phyloP scores from a whole-genome alignment of 495 filamentous ascomycete species.

The Alectoria sarmentosa region DNA sequence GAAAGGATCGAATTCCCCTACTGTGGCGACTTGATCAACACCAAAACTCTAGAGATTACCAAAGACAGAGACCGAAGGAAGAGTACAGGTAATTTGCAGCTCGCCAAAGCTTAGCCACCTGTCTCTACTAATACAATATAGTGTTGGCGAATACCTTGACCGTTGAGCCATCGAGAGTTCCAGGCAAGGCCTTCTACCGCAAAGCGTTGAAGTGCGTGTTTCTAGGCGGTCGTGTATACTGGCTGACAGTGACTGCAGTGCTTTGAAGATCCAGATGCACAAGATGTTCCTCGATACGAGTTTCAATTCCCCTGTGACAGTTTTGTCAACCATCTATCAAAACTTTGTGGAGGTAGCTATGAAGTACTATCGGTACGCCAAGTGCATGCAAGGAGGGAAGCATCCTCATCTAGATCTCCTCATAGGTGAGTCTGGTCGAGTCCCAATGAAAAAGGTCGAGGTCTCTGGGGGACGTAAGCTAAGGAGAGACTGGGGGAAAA shows the following conservation, averaged over 20 bases:
- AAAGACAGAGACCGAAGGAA: slow-evolving; percentile 49
- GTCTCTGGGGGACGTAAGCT: neutral
- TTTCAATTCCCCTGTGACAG: slow-evolving; percentile 63
- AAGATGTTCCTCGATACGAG: slow-evolving; percentile 82
- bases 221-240: slow-evolving; percentile 8
- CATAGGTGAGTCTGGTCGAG: slow-evolving; percentile 44
- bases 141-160: slow-evolving; percentile 57
- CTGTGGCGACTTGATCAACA: slow-evolving; percentile 75
- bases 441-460: neutral
- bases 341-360: slow-evolving; percentile 70
- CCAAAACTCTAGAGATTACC: slow-evolving; percentile 63
- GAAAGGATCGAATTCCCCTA: slow-evolving; percentile 65
- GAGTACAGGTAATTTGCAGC: slow-evolving; percentile 34
- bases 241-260: slow-evolving; percentile 32
- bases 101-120: neutral
- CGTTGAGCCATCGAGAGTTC: slow-evolving; percentile 60
- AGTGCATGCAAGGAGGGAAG: slow-evolving; percentile 48
- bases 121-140: slow-evolving; percentile 24
- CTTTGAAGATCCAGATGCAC: slow-evolving; percentile 81
- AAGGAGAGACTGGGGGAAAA: neutral
- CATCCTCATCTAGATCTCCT: slow-evolving; percentile 50
- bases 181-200: slow-evolving; percentile 68
- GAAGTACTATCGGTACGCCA: slow-evolving; percentile 76
- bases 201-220: slow-evolving; percentile 54
- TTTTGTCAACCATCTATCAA: slow-evolving; percentile 65